Percentiles rank a stretch among this genome's conserved stretches.
Conservation (phyloP, 208 protist genomes). For the Angomonas ambiguus region DNA sequence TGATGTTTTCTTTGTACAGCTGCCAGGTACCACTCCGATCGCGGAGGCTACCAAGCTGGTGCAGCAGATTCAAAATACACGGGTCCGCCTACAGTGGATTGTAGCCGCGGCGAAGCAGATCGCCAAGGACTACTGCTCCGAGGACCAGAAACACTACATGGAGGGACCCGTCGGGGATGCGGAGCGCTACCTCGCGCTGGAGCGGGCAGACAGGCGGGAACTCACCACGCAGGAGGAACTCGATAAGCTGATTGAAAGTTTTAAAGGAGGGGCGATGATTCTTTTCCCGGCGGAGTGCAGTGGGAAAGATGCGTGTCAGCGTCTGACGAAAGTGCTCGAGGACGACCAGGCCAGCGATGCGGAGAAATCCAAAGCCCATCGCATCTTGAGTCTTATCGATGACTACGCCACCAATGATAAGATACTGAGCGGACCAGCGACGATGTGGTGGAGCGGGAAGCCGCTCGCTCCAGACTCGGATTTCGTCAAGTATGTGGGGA, state of each 20-base stretch:
- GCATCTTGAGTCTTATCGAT: conserved; percentile 79
- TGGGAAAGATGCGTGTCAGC: conserved; percentile 59
- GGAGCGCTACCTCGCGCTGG: conserved; percentile 68
- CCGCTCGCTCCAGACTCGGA: conserved; percentile 68
- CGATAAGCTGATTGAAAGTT: conserved; percentile 51
- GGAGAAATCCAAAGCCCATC: conserved; percentile 76
- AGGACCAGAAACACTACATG: conserved; percentile 61
- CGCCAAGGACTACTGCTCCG: conserved; percentile 62
- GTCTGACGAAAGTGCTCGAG: conserved; percentile 62
- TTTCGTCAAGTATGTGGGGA: conserved; percentile 84
- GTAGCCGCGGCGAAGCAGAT: conserved; percentile 74
- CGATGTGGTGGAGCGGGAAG: conserved; percentile 90
- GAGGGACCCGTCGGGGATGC: conserved; percentile 61
- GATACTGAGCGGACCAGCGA: conserved; percentile 51
- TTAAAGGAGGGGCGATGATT: conserved; percentile 86
- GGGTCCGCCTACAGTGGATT: conserved; percentile 86
- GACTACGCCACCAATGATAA: conserved; percentile 78
- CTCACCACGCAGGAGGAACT: conserved; percentile 60
- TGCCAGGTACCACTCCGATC: conserved; percentile 57
- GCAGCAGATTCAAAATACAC: conserved; percentile 81
- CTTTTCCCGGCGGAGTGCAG: conserved; percentile 85
- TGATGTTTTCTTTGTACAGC: conserved; percentile 66
- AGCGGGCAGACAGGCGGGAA: conserved; percentile 60
- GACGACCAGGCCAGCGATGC: conserved; percentile 44
- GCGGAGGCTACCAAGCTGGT: conserved; percentile 71